Evolutionary conservation across 1,284 basidiomycete species (phyloP), one percentile per base, ranked within the genome.

Genomic region (Fomes fomentarius): DNA sequence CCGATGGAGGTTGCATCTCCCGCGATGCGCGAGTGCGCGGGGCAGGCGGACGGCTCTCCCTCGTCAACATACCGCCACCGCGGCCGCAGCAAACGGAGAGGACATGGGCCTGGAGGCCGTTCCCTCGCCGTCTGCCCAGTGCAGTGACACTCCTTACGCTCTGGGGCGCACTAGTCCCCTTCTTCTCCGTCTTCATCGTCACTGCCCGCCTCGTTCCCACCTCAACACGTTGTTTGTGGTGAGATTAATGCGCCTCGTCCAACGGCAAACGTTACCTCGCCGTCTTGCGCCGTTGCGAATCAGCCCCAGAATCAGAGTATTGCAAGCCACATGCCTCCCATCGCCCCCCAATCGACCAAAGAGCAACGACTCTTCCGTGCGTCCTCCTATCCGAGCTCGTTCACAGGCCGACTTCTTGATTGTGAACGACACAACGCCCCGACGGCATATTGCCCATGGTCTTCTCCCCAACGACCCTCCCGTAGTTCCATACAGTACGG

Each of bases 371-470:
- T 19, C n/a, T 25, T 40, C 37, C 41, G 50, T 45, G 50, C 50
- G 43, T 46, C 38, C 45, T 26, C 31, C 43, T 22, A 25, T 31
- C 33, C 33, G 40, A 17, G n/a, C 33, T 35, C n/a, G 34, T 35
- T 43, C 39, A 41, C 39, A 11, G 12, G 25, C 22, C 19, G 24
- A 25, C 35, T 38, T 38, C 35, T n/a, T n/a, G n/a, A n/a, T n/a
- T n/a, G n/a, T n/a, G n/a, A n/a, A n/a, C n/a, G n/a, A n/a, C n/a
- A n/a, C 5, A 44, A 55, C 51, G 46, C 43, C 33, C 19, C 26
- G 50, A 56, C 57, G 57, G 54, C 54, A 51, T 53, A 50, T 50
- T 53, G 53, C 44, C 37, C 38, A 24, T 24, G 15, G 35, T 52
- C 41, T 52, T 30, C 17, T 45, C 43, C 42, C 38, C 57, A 38